These are phyloP conservation scores for Fusarium sp. DNA, from an alignment of 2,329 filamentous ascomycete species.

Conservation along the genomic window DNA sequence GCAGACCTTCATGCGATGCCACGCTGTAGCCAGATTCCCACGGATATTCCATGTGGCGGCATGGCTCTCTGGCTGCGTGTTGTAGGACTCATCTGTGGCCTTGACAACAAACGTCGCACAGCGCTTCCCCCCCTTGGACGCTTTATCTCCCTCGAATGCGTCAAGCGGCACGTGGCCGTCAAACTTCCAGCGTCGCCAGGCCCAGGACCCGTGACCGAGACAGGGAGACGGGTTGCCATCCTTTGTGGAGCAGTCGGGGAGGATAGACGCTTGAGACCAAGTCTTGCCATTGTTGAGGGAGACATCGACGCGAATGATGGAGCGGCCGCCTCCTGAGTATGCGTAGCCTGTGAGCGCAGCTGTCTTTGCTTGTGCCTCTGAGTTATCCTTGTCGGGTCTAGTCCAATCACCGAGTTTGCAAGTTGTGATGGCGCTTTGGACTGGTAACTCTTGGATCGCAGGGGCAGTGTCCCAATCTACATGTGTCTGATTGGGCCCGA, in stretches of 20 bases:
- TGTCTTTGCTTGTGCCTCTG: slow-evolving; percentile 20
- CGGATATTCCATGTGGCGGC: slow-evolving; percentile 71
- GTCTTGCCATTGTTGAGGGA: slow-evolving; percentile 71
- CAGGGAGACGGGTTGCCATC: slow-evolving; percentile 44
- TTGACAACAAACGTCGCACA: slow-evolving; percentile 71
- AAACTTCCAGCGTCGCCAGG: slow-evolving; percentile 74
- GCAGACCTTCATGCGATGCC: slow-evolving; percentile 67
- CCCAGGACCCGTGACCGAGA: slow-evolving; percentile 65
- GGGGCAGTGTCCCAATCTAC: slow-evolving; percentile 73
- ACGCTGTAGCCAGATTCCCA: slow-evolving; percentile 75
- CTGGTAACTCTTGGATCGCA: slow-evolving; percentile 75
- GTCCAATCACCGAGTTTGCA: slow-evolving; percentile 57
- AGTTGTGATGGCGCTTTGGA: slow-evolving; percentile 74
- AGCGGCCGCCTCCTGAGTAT: slow-evolving; percentile 74
- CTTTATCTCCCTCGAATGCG: slow-evolving; percentile 37
- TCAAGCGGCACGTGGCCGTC: slow-evolving; percentile 57
- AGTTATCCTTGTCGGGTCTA: not conserved
- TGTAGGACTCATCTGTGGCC: slow-evolving; percentile 74
- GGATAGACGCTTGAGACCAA: slow-evolving; percentile 72
- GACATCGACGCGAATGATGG: slow-evolving; percentile 75
- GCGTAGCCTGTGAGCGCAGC: slow-evolving; percentile 71
- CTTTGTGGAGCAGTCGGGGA: slow-evolving; percentile 59
- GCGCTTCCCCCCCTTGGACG: slow-evolving; percentile 28
- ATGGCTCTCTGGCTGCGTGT: slow-evolving; percentile 73
- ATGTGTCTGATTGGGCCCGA: slow-evolving; percentile 70